Conservation (phyloP, 2,329 filamentous ascomycete species). For the Colletotrichum tanaceti region DNA sequence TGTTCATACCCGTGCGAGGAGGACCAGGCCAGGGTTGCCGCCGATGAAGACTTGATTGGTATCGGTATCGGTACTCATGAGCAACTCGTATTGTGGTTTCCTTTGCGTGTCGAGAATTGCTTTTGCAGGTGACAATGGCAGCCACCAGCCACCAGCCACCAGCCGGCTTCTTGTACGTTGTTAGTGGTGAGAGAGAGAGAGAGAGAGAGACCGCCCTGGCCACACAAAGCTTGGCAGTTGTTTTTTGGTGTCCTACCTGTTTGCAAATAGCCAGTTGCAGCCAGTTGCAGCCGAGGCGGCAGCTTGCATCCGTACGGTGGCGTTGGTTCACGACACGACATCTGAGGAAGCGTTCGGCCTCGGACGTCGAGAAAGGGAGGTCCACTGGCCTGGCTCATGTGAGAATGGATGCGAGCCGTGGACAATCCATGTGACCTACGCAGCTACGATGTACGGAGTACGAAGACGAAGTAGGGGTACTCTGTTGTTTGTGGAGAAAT, state of each 20-base stretch:
- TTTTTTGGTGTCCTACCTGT: neutral
- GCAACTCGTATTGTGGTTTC: conserved; percentile 12
- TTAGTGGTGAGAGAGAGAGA: no score
- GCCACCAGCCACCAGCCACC: no score
- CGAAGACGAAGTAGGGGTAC: neutral
- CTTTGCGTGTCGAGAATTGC: conserved; percentile 19
- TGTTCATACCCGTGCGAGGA: conserved; percentile 23
- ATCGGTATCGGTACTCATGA: conserved; percentile 6
- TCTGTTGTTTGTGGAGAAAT: neutral
- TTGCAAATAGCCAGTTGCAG: no score
- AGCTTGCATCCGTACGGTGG: neutral
- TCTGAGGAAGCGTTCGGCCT: neutral
- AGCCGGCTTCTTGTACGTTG: neutral
- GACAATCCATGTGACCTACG: neutral
- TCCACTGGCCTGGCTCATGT: neutral
- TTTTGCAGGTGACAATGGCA: conserved; percentile 8
- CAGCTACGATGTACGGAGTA: no score
- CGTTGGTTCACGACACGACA: neutral
- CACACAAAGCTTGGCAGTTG: neutral
- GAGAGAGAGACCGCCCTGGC: neutral
- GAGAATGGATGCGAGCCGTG: neutral
- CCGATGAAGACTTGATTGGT: conserved; percentile 12
- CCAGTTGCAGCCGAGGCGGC: no score
- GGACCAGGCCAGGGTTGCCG: conserved; percentile 2
- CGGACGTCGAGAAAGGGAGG: neutral